Conservation (phyloP, 2,329 filamentous ascomycete genomes). For the Trichophyton benhamiae region DNA sequence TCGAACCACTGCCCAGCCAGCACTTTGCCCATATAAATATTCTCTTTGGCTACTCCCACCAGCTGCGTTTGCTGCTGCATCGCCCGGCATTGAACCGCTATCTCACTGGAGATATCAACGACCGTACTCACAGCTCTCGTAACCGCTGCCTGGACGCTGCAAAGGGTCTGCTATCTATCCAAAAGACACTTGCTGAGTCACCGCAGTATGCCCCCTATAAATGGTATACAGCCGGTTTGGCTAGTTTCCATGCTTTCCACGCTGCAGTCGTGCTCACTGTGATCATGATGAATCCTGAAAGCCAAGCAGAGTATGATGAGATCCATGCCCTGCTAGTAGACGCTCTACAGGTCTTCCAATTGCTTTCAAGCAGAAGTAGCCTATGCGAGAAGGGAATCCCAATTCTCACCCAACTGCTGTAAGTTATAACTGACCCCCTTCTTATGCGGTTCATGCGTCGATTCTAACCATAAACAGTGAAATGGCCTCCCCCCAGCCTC, state of each 20-base stretch:
- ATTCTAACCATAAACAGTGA: neutral
- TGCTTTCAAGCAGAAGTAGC: conserved; percentile 23
- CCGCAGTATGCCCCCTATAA: conserved; percentile 25
- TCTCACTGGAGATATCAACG: conserved; percentile 22
- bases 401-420: conserved; percentile 26
- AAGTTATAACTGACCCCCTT: neutral
- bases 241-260: conserved; percentile 33
- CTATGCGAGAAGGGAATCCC: conserved; percentile 29
- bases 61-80: conserved; percentile 28
- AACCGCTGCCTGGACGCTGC: conserved; percentile 25
- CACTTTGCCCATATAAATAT: conserved; percentile 32
- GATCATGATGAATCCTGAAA: conserved; percentile 21
- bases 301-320: conserved; percentile 20
- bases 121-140: conserved; percentile 20
- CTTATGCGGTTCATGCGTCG: neutral
- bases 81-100: conserved; percentile 25
- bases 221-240: conserved; percentile 30
- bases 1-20: conserved; percentile 20
- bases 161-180: conserved; percentile 24
- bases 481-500: conserved; percentile 2
- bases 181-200: conserved; percentile 22
- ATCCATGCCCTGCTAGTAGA: conserved; percentile 20
- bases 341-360: conserved; percentile 23
- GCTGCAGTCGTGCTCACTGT: conserved; percentile 25
- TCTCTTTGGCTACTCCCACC: conserved; percentile 29